Conservation (phyloP, 164 flowering plant species). For the Vitis riparia region DNA sequence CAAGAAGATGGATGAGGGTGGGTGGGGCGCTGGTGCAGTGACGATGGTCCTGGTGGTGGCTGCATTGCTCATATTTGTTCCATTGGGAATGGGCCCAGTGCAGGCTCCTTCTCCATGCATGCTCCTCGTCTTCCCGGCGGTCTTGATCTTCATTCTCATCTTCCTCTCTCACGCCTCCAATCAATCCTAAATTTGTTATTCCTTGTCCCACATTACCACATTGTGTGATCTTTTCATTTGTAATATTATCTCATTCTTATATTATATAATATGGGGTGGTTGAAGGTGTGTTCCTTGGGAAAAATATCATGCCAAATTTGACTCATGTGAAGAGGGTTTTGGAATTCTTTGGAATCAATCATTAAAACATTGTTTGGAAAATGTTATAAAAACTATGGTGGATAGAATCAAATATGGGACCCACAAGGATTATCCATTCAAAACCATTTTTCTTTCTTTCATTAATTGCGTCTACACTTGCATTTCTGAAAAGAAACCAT, state of each 20-base stretch:
- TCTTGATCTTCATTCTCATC: conserved; percentile 18
- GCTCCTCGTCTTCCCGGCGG: conserved; percentile 17
- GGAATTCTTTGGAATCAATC: too few relatives aligned
- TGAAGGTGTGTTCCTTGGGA: too few relatives aligned
- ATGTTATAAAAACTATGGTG: too few relatives aligned
- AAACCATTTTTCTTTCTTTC: too few relatives aligned
- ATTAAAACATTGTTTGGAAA: too few relatives aligned
- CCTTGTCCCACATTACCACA: not conserved
- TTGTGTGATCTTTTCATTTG: not conserved
- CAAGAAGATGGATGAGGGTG: not conserved
- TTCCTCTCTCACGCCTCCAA: conserved; percentile 18
- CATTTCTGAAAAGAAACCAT: too few relatives aligned
- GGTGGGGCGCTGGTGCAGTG: conserved; percentile 22
- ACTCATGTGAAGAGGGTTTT: too few relatives aligned
- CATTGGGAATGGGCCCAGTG: conserved; percentile 27
- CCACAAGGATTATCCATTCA: too few relatives aligned
- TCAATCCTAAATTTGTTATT: not conserved
- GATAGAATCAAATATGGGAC: too few relatives aligned
- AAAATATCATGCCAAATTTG: too few relatives aligned
- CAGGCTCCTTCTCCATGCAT: conserved; percentile 20
- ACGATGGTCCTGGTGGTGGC: conserved; percentile 21
- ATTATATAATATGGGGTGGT: too few relatives aligned
- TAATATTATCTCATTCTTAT: not conserved
- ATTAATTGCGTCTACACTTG: too few relatives aligned
- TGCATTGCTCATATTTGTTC: conserved; percentile 16